Conservation (phyloP, 352 stramenopile genomes). For the Pythium phragmitis region DNA sequence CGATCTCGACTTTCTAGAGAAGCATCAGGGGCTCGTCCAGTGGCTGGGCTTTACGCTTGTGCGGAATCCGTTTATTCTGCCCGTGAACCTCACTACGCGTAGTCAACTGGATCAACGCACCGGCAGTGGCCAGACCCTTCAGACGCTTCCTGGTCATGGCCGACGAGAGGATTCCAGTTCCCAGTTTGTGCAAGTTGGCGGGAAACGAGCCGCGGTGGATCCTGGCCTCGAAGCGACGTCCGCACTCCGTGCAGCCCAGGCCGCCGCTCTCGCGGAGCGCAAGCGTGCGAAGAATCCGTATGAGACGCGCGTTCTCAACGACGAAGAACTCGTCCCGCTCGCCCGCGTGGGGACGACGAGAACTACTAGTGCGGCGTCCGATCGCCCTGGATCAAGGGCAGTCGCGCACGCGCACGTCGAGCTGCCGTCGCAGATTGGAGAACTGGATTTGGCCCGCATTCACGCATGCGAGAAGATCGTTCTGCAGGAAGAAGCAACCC, state of each 20-base stretch:
- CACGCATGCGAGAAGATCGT: slow-evolving; percentile 63
- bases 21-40: slow-evolving; percentile 63
- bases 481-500: slow-evolving; percentile 65
- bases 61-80: slow-evolving; percentile 89
- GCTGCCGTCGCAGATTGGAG: slow-evolving; percentile 70
- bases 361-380: slow-evolving; percentile 9
- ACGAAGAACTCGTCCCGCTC: slow-evolving; percentile 70
- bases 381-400: not conserved
- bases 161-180: slow-evolving; percentile 27
- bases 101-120: slow-evolving; percentile 26
- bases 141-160: not conserved
- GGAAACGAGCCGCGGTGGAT: slow-evolving; percentile 37
- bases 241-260: slow-evolving; percentile 21
- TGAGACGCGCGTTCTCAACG: slow-evolving; percentile 83
- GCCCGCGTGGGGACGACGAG: slow-evolving; percentile 11
- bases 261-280: slow-evolving; percentile 45
- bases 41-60: slow-evolving; percentile 86
- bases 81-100: slow-evolving; percentile 71
- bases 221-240: slow-evolving; percentile 13
- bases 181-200: slow-evolving; percentile 60
- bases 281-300: slow-evolving; percentile 77
- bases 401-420: slow-evolving; percentile 19
- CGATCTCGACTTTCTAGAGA: slow-evolving; percentile 89
- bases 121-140: no score
- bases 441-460: slow-evolving; percentile 84